phyloP scores from a whole-genome alignment of 2,329 filamentous ascomycete species.

The Fusarium ramigenum region DNA sequence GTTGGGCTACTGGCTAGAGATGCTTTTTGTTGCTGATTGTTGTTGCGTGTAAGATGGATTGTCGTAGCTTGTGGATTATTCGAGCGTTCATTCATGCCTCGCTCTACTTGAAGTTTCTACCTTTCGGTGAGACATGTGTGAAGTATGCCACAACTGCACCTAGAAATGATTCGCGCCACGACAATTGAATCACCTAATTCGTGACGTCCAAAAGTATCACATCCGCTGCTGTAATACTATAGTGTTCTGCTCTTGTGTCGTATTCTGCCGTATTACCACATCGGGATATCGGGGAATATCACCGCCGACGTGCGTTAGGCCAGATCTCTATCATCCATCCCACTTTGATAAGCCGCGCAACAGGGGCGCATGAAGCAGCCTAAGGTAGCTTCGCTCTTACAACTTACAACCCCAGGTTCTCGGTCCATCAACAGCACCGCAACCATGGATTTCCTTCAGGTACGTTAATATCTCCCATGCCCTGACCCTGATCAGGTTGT shows the following conservation, averaged over 20 bases:
- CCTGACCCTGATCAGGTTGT: background rate
- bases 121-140: conserved; percentile 12
- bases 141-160: background rate
- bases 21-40: conserved; percentile 32
- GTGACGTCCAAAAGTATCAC: background rate
- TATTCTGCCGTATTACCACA: background rate
- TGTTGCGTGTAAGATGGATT: conserved; percentile 41
- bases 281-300: conserved; percentile 38
- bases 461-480: conserved; percentile 31
- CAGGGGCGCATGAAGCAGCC: conserved; percentile 1
- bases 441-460: conserved; percentile 60
- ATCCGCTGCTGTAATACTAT: background rate
- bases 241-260: background rate
- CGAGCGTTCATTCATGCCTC: conserved; percentile 27
- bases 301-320: conserved; percentile 30
- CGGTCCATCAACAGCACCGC: conserved; percentile 33
- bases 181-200: background rate
- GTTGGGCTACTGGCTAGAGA: conserved; percentile 30
- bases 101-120: background rate
- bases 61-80: conserved; percentile 41
- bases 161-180: background rate
- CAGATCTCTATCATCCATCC: conserved; percentile 34
- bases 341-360: conserved; percentile 26
- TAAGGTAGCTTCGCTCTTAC: conserved; percentile 31
- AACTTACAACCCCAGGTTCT: conserved; percentile 35